Evolutionary conservation across 768 basidiomycete species (phyloP), one percentile per base, ranked within the genome.

Genomic region (Exidia glandulosa): DNA sequence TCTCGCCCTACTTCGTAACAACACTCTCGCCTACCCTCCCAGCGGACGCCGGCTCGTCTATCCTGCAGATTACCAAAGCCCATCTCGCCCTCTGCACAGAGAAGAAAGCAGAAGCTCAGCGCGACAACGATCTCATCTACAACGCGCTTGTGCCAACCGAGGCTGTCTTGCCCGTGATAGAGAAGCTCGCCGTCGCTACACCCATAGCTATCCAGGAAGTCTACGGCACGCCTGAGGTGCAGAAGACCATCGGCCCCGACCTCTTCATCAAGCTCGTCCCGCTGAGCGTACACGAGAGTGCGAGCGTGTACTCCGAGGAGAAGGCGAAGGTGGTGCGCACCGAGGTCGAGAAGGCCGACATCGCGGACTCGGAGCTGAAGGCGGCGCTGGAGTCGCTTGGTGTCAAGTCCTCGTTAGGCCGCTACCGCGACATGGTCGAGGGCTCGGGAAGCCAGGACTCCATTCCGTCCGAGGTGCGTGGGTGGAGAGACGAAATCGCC

Each of bases 111-210:
- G 88, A 92, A 63, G 89, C 89, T 0, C 79, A 81, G 58, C 85
- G 88, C 58, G 94, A 96, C 74, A 98, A 98, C 71, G 95, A 98
- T 68, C 82, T 99, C 57, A 95, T 99, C 64, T 99, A 99, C 75
- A 93, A 98, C 68, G 91, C 91, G 3, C 80, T 94, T 59, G 73
- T 93, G 0, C 90, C 93, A 5, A 75, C 87, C 9, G 78, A 84
- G 2, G 90, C 94, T 36, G 80, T 88, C 0, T 79, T 98, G 1
- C 83, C 94, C 0, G 68, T 74, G 9, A 83, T 99, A 62, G 96
- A 98, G 59, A 94, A 93, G 70, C 78, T 87, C 0, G 73, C 77
- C 1, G 84, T 94, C 3, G 94, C 93, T 2, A 85, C 84, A 0
- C 85, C 92, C 0, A 87, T 96, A 57, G 82, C 88, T 1, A 99